These are phyloP conservation scores for Nematodospora anomalae DNA, from an alignment of 1,139 yeast genomes.

Conservation along the genomic window DNA sequence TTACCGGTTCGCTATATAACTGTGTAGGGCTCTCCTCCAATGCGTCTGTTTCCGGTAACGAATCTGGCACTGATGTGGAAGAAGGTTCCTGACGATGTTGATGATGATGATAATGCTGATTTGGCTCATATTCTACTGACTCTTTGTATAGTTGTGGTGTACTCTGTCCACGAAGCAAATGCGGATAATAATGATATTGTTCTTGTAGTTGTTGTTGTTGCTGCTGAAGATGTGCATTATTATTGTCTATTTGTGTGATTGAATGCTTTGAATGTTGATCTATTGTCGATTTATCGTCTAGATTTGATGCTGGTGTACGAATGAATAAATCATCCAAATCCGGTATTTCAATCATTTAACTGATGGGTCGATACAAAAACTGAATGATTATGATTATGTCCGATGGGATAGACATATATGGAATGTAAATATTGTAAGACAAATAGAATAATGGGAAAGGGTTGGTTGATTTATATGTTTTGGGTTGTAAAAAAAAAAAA, in stretches of 20 bases:
- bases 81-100: no score
- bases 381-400: not conserved
- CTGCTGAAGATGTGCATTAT: conserved; percentile 5
- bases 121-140: conserved; percentile 1
- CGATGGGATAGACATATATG: not conserved
- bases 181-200: conserved; percentile 4
- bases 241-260: not conserved
- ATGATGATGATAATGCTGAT: not conserved
- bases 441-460: not conserved
- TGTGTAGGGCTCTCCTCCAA: conserved; percentile 7
- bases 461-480: not conserved
- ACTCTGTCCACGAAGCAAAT: conserved; percentile 2
- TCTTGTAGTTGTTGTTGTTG: conserved; percentile 7
- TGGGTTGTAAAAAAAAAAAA: not conserved
- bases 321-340: conserved; percentile 32
- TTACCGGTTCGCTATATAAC: conserved; percentile 6
- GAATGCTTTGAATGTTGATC: not conserved
- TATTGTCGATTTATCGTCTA: conserved; percentile 1
- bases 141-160: not conserved
- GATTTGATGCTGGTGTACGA: conserved; percentile 1
- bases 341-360: conserved; percentile 41
- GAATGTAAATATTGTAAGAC: not conserved
- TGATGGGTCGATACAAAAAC: not conserved
- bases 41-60: conserved; percentile 5
- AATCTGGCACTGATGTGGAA: conserved; percentile 6